Evolutionary conservation across 2,329 filamentous ascomycete species (phyloP).

Genomic region (Alternaria alternata): DNA sequence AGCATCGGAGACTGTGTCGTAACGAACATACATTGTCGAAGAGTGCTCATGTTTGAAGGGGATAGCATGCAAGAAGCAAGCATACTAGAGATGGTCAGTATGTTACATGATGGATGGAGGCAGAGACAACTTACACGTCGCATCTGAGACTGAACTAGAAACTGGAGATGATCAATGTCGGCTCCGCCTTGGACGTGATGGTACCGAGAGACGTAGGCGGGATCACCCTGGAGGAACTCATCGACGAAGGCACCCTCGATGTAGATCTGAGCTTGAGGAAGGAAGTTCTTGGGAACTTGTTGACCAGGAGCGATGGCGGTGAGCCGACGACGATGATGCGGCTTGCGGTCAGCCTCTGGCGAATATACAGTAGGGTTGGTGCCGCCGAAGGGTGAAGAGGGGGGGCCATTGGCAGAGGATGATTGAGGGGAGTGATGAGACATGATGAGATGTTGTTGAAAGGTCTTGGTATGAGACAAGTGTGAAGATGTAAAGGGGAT

Average conservation of each 20-base stretch:
- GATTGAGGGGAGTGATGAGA: constrained; percentile 38
- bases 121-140: constrained; percentile 36
- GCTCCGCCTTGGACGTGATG: constrained; percentile 33
- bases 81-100: constrained; percentile 37
- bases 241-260: constrained; percentile 33
- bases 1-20: constrained; percentile 52
- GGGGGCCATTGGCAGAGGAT: constrained; percentile 28
- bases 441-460: constrained; percentile 27
- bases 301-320: constrained; percentile 18
- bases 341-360: constrained; percentile 32
- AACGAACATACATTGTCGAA: constrained; percentile 25
- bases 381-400: constrained; percentile 37
- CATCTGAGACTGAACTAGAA: constrained; percentile 37
- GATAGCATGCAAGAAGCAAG: constrained; percentile 32
- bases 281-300: constrained; percentile 18
- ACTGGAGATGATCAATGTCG: constrained; percentile 35
- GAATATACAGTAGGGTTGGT: constrained; percentile 43
- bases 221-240: constrained; percentile 32
- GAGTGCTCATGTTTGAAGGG: constrained; percentile 27
- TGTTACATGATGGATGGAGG: constrained; percentile 2
- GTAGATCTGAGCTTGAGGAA: constrained; percentile 25
- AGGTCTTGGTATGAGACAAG: constrained; percentile 2
- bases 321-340: constrained; percentile 23
- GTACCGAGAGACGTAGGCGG: constrained; percentile 38
- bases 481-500: constrained; percentile 19